Evolutionary conservation across 2,329 filamentous ascomycete species (phyloP), one percentile per base, ranked within the genome.

Genomic region (Chalaropsis ovoidea): DNA sequence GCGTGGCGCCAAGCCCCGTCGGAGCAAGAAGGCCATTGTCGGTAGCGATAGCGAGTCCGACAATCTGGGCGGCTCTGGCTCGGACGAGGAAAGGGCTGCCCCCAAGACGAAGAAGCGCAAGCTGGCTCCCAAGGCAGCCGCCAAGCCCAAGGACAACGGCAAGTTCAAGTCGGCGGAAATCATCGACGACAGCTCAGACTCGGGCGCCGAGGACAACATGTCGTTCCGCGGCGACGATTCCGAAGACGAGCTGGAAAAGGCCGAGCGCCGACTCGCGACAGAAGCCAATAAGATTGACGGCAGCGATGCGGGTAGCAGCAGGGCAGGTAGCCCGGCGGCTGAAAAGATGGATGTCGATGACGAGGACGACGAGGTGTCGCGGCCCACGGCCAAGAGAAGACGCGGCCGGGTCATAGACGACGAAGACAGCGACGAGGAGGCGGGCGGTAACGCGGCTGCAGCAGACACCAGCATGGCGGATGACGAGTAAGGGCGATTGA

Each of bases 91-190:
- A 11, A 79, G 76, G 17, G 58, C 78, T 79, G 42, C 54, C 67
- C 78, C 69, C 15, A 76, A 81, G 67, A 81, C 82, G 24, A 85
- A 85, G 73, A 87, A 87, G 74, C 84, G 83, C 71, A 81, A 62
- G 83, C 65, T 81, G 77, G 67, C 80, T 82, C 52, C 52, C 68
- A 80, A 83, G 69, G 77, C 76, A 68, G 75, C 76, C 35, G 27
- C 64, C 62, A 68, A 63, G 52, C 41, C 45, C 45, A 61, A 41
- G 22, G 66, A 69, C 73, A 64, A 54, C 42, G 58, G 60, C 74
- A 95, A 95, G 76, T 95, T 84, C 80, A 96, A 96, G 81, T 92
- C 88, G 62, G 86, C 83, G 1, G 91, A 95, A 75, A 84, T 91
- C 68, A 85, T 96, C 35, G 82, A 82, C 13, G 80, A 80, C 2